Evolutionary conservation across 129 eudicot species (phyloP).

Genomic region (Flaveria trinervia): DNA sequence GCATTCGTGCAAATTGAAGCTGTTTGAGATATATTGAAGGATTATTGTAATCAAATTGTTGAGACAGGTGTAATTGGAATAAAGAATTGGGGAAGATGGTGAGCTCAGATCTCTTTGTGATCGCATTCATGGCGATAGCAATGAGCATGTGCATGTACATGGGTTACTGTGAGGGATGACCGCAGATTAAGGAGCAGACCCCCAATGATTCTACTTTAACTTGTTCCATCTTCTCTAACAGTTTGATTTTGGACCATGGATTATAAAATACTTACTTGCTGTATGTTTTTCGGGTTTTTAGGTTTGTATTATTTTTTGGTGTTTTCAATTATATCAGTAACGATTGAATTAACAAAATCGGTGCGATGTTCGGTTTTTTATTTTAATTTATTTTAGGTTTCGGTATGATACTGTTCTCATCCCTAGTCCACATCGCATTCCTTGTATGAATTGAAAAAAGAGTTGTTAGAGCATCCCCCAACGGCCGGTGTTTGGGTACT

Average conservation of each 20-base stretch:
- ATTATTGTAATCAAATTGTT: constrained; percentile 4
- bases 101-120: constrained; percentile 37
- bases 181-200: constrained; percentile 33
- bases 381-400: too few relatives aligned
- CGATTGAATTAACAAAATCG: too few relatives aligned
- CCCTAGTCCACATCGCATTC: too few relatives aligned
- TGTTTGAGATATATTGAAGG: background rate
- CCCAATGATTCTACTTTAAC: constrained; percentile 11
- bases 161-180: constrained; percentile 36
- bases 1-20: constrained; percentile 35
- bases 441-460: too few relatives aligned
- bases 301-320: too few relatives aligned
- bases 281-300: too few relatives aligned
- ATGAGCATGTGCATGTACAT: constrained; percentile 41
- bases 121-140: constrained; percentile 27
- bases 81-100: constrained; percentile 22
- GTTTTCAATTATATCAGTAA: too few relatives aligned
- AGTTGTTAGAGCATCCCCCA: too few relatives aligned
- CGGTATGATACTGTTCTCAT: too few relatives aligned
- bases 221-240: constrained; percentile 8
- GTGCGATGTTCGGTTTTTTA: too few relatives aligned
- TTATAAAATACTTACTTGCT: background rate
- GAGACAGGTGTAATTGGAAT: constrained; percentile 29
- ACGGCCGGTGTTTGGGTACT: too few relatives aligned
- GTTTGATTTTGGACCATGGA: constrained; percentile 4